Evolutionary conservation across 345 rosid genomes (phyloP).

Genomic region (Populus ilicifolia): DNA sequence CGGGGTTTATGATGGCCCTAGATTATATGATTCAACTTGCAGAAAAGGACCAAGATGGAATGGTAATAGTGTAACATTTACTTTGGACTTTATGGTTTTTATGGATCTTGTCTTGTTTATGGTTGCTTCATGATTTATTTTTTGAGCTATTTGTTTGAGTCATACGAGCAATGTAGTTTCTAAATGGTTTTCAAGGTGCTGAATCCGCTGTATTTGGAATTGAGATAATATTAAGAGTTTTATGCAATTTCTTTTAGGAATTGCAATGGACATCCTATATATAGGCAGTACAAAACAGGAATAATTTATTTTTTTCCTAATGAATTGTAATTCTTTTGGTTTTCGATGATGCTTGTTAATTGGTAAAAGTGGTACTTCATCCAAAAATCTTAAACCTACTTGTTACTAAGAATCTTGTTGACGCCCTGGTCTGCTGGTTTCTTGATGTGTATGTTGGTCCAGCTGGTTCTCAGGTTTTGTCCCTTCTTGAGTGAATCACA

Average conservation of each 20-base stretch:
- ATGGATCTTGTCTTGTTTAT: background rate
- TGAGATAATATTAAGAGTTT: background rate
- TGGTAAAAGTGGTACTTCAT: background rate
- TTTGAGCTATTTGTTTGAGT: background rate
- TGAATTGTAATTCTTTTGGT: background rate
- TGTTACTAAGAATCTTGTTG: background rate
- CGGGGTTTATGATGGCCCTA: constrained; percentile 92
- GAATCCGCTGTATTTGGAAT: background rate
- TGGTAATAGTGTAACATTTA: constrained; percentile 36
- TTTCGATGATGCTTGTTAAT: background rate
- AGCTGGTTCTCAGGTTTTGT: background rate
- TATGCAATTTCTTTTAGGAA: background rate
- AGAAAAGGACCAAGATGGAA: constrained; percentile 72
- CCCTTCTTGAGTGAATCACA: background rate
- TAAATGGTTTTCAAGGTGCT: background rate
- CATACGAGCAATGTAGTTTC: background rate
- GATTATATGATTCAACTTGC: constrained; percentile 93
- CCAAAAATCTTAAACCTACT: background rate
- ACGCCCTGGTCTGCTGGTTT: background rate
- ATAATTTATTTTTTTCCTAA: background rate
- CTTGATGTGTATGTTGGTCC: background rate
- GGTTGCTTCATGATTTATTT: background rate
- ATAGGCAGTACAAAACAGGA: background rate
- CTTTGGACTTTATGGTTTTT: background rate
- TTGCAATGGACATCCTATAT: background rate